Conservation (phyloP, 352 stramenopile genomes). For the Pythium volutum region DNA sequence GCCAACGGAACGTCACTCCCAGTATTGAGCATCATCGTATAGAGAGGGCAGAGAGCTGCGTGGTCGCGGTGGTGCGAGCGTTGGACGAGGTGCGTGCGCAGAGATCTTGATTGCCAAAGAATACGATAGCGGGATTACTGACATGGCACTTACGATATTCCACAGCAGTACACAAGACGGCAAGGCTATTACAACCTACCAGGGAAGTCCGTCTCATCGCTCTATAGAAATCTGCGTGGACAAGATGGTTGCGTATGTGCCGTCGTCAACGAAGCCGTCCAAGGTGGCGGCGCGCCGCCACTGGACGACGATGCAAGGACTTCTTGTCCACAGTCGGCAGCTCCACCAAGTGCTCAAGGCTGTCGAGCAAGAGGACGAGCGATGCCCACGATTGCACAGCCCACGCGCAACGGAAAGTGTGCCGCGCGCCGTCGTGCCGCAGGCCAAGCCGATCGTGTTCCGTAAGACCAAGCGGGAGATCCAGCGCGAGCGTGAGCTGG, state of each 20-base stretch:
- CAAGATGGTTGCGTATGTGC: constrained; percentile 11
- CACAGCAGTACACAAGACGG: neutral
- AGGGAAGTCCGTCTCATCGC: neutral
- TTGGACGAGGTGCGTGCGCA: constrained; percentile 4
- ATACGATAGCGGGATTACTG: neutral
- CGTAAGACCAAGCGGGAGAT: constrained; percentile 30
- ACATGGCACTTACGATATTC: neutral
- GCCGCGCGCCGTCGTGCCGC: neutral
- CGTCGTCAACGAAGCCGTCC: constrained; percentile 5
- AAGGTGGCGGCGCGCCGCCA: constrained; percentile 22
- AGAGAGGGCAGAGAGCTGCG: neutral
- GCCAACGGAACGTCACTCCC: neutral
- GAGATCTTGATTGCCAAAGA: neutral
- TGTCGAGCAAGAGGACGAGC: constrained; percentile 5
- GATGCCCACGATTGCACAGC: constrained; percentile 8
- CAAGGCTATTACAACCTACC: neutral
- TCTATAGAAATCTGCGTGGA: neutral
- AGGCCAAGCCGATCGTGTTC: constrained; percentile 23
- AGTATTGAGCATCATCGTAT: neutral
- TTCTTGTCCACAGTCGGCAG: constrained; percentile 24
- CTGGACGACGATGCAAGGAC: constrained; percentile 20
- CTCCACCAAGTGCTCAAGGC: constrained; percentile 18
- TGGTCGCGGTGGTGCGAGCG: neutral
- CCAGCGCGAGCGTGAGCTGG: constrained; percentile 22
- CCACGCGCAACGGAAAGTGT: constrained; percentile 1